These are phyloP conservation scores for Podila horticola DNA, from an alignment of 192 early-diverging fungal species.

Conservation along the genomic window DNA sequence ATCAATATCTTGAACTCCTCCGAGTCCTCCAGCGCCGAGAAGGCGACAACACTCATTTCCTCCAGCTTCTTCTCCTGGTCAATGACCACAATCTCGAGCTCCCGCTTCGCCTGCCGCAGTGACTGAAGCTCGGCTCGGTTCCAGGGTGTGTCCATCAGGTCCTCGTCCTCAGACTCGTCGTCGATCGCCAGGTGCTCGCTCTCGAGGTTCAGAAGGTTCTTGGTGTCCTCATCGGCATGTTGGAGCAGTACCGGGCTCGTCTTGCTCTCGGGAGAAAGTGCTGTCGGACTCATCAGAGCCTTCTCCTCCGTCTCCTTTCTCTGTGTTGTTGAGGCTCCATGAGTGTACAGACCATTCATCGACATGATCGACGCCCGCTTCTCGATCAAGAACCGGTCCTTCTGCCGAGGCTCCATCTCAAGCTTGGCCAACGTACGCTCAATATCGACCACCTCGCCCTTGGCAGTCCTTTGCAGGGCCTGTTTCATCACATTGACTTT, in stretches of 20 bases:
- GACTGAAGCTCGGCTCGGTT: constrained; percentile 53
- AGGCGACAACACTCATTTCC: constrained; percentile 10
- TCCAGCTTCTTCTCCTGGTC: constrained; percentile 60
- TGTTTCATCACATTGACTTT: constrained; percentile 48
- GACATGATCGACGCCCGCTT: constrained; percentile 43
- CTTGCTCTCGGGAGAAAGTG: background rate
- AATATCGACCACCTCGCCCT: constrained; percentile 34
- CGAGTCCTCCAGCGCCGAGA: constrained; percentile 26
- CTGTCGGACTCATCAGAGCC: background rate
- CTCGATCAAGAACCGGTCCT: constrained; percentile 37
- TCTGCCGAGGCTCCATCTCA: constrained; percentile 41
- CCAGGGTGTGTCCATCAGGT: constrained; percentile 44
- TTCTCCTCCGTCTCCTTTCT: background rate
- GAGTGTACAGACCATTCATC: constrained; percentile 13
- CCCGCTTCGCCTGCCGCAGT: constrained; percentile 54
- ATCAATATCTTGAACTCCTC: constrained; percentile 30
- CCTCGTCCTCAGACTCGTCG: constrained; percentile 29
- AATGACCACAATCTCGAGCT: constrained; percentile 62
- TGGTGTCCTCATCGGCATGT: background rate
- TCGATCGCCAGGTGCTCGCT: constrained; percentile 24
- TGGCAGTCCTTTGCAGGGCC: constrained; percentile 28
- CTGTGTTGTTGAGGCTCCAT: background rate
- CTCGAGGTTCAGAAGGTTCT: constrained; percentile 19
- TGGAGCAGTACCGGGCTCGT: background rate
- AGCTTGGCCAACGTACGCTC: constrained; percentile 43